Evolutionary conservation across 108 stramenopile genomes (phyloP).

Genomic region (Mediolabrus comicus): DNA sequence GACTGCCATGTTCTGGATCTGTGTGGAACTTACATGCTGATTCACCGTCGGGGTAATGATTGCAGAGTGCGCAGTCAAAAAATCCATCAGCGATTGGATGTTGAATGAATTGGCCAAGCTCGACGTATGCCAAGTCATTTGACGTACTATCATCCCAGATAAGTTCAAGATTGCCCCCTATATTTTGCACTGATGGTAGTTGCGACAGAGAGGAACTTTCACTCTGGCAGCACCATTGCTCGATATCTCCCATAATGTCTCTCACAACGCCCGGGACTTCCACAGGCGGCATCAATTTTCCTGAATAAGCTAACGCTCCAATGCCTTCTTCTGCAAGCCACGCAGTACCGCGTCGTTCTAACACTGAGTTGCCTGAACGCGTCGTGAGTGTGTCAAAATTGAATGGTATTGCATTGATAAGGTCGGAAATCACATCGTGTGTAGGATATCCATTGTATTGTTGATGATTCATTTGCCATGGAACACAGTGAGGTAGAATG

Average conservation of each 20-base stretch:
- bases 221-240: conserved; percentile 33
- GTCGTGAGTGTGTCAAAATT: conserved; percentile 63
- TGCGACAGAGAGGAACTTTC: conserved; percentile 6
- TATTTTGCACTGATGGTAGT: neutral
- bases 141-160: conserved; percentile 27
- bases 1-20: conserved; percentile 72
- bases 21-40: conserved; percentile 72
- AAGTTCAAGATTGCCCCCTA: conserved; percentile 11
- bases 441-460: conserved; percentile 28
- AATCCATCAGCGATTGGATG: conserved; percentile 12
- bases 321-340: conserved; percentile 71
- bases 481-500: conserved; percentile 53
- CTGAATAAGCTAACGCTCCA: conserved; percentile 72
- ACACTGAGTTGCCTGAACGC: conserved; percentile 54
- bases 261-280: conserved; percentile 48
- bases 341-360: conserved; percentile 70
- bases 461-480: conserved; percentile 40
- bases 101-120: conserved; percentile 33
- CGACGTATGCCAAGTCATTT: conserved; percentile 12
- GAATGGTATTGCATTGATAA: conserved; percentile 57
- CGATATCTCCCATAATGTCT: conserved; percentile 51
- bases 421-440: conserved; percentile 15
- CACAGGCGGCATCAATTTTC: conserved; percentile 67
- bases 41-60: conserved; percentile 69
- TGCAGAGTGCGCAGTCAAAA: conserved; percentile 77